Evolutionary conservation across 345 rosid species (phyloP), one percentile per base, ranked within the genome.

Genomic region (Atalantia buxifolia): DNA sequence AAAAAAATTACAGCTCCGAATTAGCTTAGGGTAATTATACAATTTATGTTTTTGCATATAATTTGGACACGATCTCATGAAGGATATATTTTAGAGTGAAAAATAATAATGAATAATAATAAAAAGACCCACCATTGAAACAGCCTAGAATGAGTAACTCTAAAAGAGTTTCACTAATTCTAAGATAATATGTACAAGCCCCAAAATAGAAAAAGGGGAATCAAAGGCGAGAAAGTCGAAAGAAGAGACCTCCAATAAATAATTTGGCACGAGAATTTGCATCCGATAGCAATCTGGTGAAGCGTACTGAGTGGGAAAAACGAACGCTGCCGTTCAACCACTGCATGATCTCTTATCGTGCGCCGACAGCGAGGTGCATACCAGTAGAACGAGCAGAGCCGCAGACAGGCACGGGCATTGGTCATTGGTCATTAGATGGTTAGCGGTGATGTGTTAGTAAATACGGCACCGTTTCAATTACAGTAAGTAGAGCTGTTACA

Each of bases 191-290:
- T 45, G 4, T 13, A 45, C 3, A 3, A 3, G 50, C 18, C 50
- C 50, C 40, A 36, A 36, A 36, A 36, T 1, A 5, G 0, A 3
- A 53, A 53, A 53, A 53, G 6, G n/a, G 3, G 36, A 31, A 61
- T 33, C 28, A 13, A 38, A 22, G 40, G 4, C 10, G 27, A 55
- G 16, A 21, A 62, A 40, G 25, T 21, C 9, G 5, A 48, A 53
- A 40, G 68, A 42, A 8, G 66, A 71, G 13, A 93, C 92, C 94
- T 87, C 92, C 94, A 1, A 93, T 79, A 28, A 93, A 93, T 83
- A 90, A 81, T 65, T 87, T 87, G 31, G 88, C 74, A 63, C 76
- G 69, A 71, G 83, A 74, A 21, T 66, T 60, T n/a, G 87, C 83
- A 77, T 38, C 31, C 66, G 64, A 35, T 14, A 83, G 9, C 50